These are phyloP conservation scores for Lithohypha guttulata DNA, from an alignment of 2,329 filamentous ascomycete species.

Conservation along the genomic window DNA sequence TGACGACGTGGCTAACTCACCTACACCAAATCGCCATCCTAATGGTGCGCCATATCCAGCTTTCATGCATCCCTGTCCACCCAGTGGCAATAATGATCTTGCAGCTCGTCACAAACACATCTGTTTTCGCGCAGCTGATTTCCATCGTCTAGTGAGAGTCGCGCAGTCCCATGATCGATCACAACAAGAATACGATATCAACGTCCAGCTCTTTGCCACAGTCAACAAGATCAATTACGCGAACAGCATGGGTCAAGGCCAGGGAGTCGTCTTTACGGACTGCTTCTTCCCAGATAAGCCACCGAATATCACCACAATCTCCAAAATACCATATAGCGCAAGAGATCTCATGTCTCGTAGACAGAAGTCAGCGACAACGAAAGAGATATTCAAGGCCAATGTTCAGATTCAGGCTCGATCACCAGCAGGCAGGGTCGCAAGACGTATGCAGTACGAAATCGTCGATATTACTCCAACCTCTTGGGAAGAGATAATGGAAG, in stretches of 20 bases:
- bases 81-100: too few species aligned
- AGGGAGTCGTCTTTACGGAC: conserved; percentile 10
- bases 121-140: conserved; percentile 4
- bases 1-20: not conserved
- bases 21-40: not conserved
- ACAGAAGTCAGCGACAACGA: not conserved
- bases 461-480: not conserved
- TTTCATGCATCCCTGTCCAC: conserved; percentile 9
- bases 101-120: not conserved
- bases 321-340: conserved; percentile 3
- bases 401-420: not conserved
- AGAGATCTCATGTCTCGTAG: not conserved
- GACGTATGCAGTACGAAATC: not conserved
- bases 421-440: not conserved
- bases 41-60: conserved; percentile 2
- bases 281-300: conserved; percentile 12
- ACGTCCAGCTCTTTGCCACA: not conserved
- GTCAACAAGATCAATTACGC: conserved; percentile 3
- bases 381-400: conserved; percentile 2
- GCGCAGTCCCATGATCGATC: not conserved
- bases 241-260: conserved; percentile 1
- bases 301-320: conserved; percentile 10
- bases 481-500: conserved; percentile 6
- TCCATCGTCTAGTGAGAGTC: not conserved
- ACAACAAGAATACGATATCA: not conserved